Conservation (phyloP, 1,139 yeast species). For the Diutina catenulata region DNA sequence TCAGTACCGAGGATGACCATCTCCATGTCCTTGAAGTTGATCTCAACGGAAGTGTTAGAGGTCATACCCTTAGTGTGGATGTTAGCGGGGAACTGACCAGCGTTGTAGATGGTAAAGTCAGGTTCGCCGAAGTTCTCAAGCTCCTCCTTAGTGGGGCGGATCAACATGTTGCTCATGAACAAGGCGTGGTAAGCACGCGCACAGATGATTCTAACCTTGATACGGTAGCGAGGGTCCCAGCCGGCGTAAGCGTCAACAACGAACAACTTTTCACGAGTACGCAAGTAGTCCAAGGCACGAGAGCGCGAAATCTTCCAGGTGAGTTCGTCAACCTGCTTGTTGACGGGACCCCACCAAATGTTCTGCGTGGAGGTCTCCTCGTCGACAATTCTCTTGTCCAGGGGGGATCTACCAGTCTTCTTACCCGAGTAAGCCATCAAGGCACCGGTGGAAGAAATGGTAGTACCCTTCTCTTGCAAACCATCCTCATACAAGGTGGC, state of each 20-base stretch:
- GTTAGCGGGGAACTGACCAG: constrained; percentile 98
- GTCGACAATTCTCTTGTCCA: constrained; percentile 95
- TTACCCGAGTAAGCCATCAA: constrained; percentile 91
- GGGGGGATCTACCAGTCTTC: constrained; percentile 97
- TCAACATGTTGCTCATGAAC: constrained; percentile 97
- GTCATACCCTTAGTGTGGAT: constrained; percentile 97
- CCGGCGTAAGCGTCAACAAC: constrained; percentile 97
- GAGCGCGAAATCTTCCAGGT: constrained; percentile 95
- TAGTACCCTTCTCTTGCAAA: constrained; percentile 79
- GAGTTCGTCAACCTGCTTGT: constrained; percentile 86
- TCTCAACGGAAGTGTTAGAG: constrained; percentile 89
- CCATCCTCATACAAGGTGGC: constrained; percentile 95
- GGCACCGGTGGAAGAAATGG: constrained; percentile 90
- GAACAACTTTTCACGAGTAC: constrained; percentile 90
- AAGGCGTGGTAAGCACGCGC: constrained; percentile 98
- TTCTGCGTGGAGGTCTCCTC: constrained; percentile 75
- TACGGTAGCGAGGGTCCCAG: constrained; percentile 97
- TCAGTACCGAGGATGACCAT: constrained; percentile 98
- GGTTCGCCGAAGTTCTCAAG: constrained; percentile 89
- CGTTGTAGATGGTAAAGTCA: constrained; percentile 96
- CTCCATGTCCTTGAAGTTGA: constrained; percentile 95
- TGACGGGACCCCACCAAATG: constrained; percentile 99
- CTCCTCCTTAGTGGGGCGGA: constrained; percentile 89
- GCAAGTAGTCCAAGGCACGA: constrained; percentile 92
- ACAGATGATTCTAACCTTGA: constrained; percentile 92